Base-by-base conservation (phyloP, 306 rosid species). In the Prunus mume region DNA sequence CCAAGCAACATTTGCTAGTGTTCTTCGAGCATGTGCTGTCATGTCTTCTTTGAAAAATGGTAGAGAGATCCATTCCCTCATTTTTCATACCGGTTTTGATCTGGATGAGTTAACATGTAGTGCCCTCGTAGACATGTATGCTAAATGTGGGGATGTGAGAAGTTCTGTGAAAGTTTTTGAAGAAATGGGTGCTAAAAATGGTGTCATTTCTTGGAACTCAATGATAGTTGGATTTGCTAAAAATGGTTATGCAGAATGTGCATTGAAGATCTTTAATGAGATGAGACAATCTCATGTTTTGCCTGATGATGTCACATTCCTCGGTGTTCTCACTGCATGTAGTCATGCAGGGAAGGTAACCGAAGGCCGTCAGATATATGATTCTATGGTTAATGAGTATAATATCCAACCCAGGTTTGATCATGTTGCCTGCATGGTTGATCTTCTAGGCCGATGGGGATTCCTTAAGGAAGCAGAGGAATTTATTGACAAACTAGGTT, bases 191-290 rank as follows among this genome's bases (percentile, higher is more conserved):
- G 24, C 50, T 63, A 93, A 89, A 81, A 85, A 73, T 52, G 84
- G 85, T 18, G 90, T 86, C 25, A 88, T 93, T 77, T 87, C 94
- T 72, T 93, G 96, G 98, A 93, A 93, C 80, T 89, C 98, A 52
- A 89, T 93, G 91, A 89, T 93, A 24, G 92, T 86, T 79, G 98
- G 96, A 61, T 84, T 87, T 71, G 98, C 98, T 3, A 93, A 90
- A 79, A 90, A 90, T 71, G 98, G 96, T 52, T 86, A 79, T 77
- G 94, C 89, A 22, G 91, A 88, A 75, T 68, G 69, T 18, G 91
- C 94, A 5, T 78, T 89, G 19, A 62, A 85, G 58, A 74, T 85
- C 82, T 93, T 93, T 66, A 77, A 83, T 65, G 85, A 85, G 86
- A 87, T 91, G 96, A 72, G 77, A 79, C 58, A 70, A 57, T 73